These are phyloP conservation scores for Zygoascus hellenicus DNA, from an alignment of 1,139 yeast species.

Conservation along the genomic window DNA sequence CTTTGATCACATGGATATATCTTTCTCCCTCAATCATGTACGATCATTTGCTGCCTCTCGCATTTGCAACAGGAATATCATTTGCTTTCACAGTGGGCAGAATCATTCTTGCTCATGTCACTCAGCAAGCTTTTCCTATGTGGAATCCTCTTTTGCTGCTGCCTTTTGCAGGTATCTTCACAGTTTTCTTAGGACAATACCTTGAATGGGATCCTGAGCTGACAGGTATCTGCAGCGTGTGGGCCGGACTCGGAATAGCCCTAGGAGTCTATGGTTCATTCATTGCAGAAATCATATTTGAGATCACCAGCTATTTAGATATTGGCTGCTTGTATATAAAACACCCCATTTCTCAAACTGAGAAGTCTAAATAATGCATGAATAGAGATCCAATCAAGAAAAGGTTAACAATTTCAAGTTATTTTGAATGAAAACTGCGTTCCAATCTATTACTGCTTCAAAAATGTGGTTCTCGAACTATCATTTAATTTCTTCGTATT, in stretches of 20 bases:
- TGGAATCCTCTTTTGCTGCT: conserved; percentile 63
- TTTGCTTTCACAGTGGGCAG: conserved; percentile 85
- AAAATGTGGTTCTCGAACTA: no score
- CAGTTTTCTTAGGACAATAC: conserved; percentile 32
- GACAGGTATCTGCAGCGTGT: conserved; percentile 36
- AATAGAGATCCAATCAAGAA: not conserved
- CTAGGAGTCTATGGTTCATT: conserved; percentile 75
- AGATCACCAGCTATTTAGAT: conserved; percentile 76
- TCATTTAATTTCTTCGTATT: no score
- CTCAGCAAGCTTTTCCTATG: conserved; percentile 70
- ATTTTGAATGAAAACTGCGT: no score
- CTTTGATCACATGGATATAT: conserved; percentile 45
- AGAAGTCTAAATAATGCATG: not conserved
- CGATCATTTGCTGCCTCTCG: conserved; percentile 50
- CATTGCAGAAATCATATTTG: conserved; percentile 73
- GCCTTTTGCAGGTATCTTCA: conserved; percentile 52
- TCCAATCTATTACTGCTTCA: no score
- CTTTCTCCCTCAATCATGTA: conserved; percentile 44
- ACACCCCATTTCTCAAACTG: conserved; percentile 35
- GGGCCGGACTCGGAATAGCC: conserved; percentile 72
- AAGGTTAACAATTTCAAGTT: no score
- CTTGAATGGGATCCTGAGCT: conserved; percentile 27
- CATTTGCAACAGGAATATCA: conserved; percentile 64
- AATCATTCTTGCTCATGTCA: conserved; percentile 82
- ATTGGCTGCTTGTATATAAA: conserved; percentile 82